Percentiles rank a stretch among this genome's conserved stretches.
These are phyloP conservation scores for Alloascoidea africana DNA, from an alignment of 805 yeast species.

Conservation along the genomic window DNA sequence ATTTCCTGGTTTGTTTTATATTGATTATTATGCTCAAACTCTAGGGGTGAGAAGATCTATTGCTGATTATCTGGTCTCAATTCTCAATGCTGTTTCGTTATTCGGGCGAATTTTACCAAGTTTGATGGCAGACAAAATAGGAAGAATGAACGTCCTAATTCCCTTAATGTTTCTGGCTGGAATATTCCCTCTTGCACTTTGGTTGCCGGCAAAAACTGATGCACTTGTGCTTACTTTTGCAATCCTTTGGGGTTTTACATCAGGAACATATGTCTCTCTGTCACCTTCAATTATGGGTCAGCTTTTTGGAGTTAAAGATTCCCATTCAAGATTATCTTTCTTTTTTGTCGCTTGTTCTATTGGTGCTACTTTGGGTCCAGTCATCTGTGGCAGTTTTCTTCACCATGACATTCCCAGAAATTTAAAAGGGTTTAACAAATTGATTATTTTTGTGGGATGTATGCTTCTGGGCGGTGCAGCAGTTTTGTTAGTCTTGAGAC, in stretches of 20 bases:
- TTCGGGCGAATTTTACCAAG: slow-evolving; percentile 38
- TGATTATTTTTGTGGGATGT: slow-evolving; percentile 19
- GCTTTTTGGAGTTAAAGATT: slow-evolving; percentile 18
- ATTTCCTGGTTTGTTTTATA: slow-evolving; percentile 19
- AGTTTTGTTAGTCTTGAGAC: slow-evolving; percentile 7
- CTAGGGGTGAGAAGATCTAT: slow-evolving; percentile 10
- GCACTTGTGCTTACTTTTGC: slow-evolving; percentile 13
- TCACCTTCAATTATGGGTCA: slow-evolving; percentile 21
- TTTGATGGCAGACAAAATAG: slow-evolving; percentile 27
- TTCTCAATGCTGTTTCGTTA: slow-evolving; percentile 22
- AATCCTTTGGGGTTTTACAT: slow-evolving; percentile 19
- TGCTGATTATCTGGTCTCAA: slow-evolving; percentile 17
- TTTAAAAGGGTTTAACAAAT: slow-evolving; percentile 14
- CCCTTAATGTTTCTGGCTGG: slow-evolving; percentile 16
- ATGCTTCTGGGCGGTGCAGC: slow-evolving; percentile 11
- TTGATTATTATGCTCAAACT: slow-evolving; percentile 15
- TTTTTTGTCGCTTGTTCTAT: slow-evolving; percentile 16
- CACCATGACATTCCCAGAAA: slow-evolving; percentile 10
- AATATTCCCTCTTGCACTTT: slow-evolving; percentile 17
- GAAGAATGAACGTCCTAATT: slow-evolving; percentile 26
- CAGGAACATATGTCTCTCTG: slow-evolving; percentile 20
- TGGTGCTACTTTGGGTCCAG: slow-evolving; percentile 20
- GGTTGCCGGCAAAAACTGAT: slow-evolving; percentile 18
- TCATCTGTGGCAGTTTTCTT: slow-evolving; percentile 20
- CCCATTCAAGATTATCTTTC: slow-evolving; percentile 16